A percentile compares a stretch with the other conserved stretches of the same genome.
These are phyloP conservation scores for Penicillium bovifimosum DNA, from an alignment of 495 filamentous ascomycete genomes.

Conservation along the genomic window DNA sequence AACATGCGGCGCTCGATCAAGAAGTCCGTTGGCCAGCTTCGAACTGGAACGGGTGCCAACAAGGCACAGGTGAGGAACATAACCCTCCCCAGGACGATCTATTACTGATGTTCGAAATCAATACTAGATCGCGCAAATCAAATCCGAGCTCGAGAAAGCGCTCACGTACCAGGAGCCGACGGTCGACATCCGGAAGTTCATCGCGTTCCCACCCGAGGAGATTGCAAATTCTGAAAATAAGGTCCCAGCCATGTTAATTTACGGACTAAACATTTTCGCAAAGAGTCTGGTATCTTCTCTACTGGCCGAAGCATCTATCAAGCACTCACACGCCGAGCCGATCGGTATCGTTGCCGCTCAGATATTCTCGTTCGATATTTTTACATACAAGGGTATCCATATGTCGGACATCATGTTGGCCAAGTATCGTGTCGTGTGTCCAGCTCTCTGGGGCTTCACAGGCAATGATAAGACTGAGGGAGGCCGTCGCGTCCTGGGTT, in stretches of 20 bases:
- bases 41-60: constrained; percentile 57
- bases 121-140: constrained; percentile 30
- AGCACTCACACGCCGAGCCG: constrained; percentile 68
- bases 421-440: constrained; percentile 75
- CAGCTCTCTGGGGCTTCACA: constrained; percentile 78
- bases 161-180: constrained; percentile 44
- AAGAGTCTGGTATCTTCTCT: constrained; percentile 75
- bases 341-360: constrained; percentile 71
- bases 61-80: constrained; percentile 34
- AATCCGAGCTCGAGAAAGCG: constrained; percentile 41
- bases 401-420: constrained; percentile 85
- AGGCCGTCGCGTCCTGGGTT: constrained; percentile 67
- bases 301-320: constrained; percentile 64
- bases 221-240: constrained; percentile 50
- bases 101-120: neutral
- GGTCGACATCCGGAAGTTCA: constrained; percentile 63
- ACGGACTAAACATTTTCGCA: constrained; percentile 73
- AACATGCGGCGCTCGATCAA: constrained; percentile 68
- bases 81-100: too few relatives aligned
- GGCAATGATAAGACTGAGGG: constrained; percentile 68
- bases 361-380: constrained; percentile 63
- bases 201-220: constrained; percentile 52
- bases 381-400: constrained; percentile 62
- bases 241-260: constrained; percentile 68
- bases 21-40: constrained; percentile 70